Evolutionary conservation across 1,284 basidiomycete species (phyloP), one percentile per base, ranked within the genome.

Genomic region (Macrocystidia cucumis): DNA sequence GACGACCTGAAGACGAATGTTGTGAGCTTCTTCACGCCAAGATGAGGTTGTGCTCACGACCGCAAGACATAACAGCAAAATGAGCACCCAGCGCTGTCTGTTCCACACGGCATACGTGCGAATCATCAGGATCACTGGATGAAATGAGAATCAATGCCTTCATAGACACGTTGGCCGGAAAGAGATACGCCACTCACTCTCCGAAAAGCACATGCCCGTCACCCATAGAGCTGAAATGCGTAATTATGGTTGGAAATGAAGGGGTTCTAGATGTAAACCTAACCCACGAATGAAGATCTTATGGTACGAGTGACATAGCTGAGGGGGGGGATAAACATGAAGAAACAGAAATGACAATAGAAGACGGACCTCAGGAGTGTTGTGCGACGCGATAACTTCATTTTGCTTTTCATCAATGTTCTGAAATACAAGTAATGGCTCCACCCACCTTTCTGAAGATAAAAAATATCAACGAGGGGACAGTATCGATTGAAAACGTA

Each of bases 21-120:
- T n/a, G n/a, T n/a, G n/a, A n/a, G n/a, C n/a, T n/a, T n/a, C n/a
- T n/a, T n/a, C n/a, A n/a, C n/a, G n/a, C n/a, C n/a, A n/a, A n/a
- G n/a, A n/a, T n/a, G n/a, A n/a, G n/a, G n/a, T n/a, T n/a, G n/a
- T n/a, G n/a, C n/a, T n/a, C n/a, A n/a, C n/a, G n/a, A n/a, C n/a
- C n/a, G n/a, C n/a, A n/a, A n/a, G n/a, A n/a, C n/a, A n/a, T n/a
- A n/a, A n/a, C n/a, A 63, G 51, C 21, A 47, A 46, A 13, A 59
- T 38, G 6, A 57, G 41, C 4, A 65, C 51, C 13, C 44, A 42
- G 9, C 55, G 58, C 30, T 48, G 55, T 8, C 63, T 48, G 37
- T 60, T 57, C 62, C 62, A 68, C 12, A 67, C 54, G 3, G 64
- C 64, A 37, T 63, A 65, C 5, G 65, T 67, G n/a, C 63, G 59